phyloP scores from a whole-genome alignment of 2,329 filamentous ascomycete genomes.

The Incumbomyces lentus region DNA sequence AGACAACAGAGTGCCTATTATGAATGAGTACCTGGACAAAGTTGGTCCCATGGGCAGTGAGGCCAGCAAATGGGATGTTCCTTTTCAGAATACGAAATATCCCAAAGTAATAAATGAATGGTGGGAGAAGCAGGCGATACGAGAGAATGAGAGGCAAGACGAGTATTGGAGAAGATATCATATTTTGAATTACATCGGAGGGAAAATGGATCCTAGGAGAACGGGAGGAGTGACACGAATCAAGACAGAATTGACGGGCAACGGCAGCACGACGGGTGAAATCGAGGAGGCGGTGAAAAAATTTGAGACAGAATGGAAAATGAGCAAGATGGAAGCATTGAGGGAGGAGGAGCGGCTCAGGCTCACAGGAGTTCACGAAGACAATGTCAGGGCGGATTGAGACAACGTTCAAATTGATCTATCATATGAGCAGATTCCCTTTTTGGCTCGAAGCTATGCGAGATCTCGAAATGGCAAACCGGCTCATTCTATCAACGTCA shows the following conservation, averaged over 20 bases:
- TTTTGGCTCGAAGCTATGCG: too few species aligned
- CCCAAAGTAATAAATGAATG: slow-evolving; percentile 15
- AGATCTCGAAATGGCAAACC: too few species aligned
- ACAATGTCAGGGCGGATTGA: background rate
- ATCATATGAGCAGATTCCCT: too few species aligned
- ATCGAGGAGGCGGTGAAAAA: background rate
- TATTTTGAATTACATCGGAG: background rate
- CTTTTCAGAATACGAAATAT: slow-evolving; percentile 20
- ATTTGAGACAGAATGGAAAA: background rate
- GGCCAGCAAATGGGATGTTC: slow-evolving; percentile 19
- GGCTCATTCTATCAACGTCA: too few species aligned
- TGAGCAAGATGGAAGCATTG: background rate
- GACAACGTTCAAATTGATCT: too few species aligned
- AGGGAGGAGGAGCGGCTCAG: background rate
- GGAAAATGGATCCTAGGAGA: background rate
- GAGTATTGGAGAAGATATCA: slow-evolving; percentile 2
- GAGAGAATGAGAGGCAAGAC: slow-evolving; percentile 7
- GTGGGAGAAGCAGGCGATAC: slow-evolving; percentile 24
- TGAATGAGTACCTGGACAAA: slow-evolving; percentile 22
- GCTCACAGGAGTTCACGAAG: background rate
- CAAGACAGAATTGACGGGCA: too few species aligned
- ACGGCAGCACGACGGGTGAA: background rate
- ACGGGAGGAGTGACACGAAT: background rate
- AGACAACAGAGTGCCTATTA: slow-evolving; percentile 21
- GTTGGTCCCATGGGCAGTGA: slow-evolving; percentile 1